These are phyloP conservation scores for Xylariaceae sp. DNA, from an alignment of 2,329 filamentous ascomycete genomes.

Conservation along the genomic window DNA sequence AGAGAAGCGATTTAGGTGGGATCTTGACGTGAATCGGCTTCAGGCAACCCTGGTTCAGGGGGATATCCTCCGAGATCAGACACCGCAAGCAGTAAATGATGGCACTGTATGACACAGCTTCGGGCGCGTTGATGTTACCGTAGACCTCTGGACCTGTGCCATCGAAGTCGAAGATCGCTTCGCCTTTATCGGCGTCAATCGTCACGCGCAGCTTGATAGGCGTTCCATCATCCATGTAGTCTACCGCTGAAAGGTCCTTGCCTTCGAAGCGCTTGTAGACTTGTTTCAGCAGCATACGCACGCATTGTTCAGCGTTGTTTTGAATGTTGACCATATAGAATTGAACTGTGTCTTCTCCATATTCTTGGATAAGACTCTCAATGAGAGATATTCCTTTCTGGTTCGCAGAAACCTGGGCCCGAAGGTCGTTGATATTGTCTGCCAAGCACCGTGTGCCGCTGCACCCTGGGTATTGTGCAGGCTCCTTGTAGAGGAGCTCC, in stretches of 20 bases:
- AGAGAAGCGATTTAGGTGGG: constrained; percentile 66
- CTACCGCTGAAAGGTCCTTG: constrained; percentile 63
- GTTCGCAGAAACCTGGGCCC: constrained; percentile 75
- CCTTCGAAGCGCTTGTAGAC: constrained; percentile 66
- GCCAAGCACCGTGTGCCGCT: constrained; percentile 70
- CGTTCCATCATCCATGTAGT: constrained; percentile 77
- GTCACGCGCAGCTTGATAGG: constrained; percentile 69
- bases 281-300: constrained; percentile 65
- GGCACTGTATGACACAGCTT: constrained; percentile 73
- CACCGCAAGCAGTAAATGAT: constrained; percentile 78
- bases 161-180: constrained; percentile 71
- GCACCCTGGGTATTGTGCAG: constrained; percentile 68
- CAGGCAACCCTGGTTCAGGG: constrained; percentile 74
- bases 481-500: constrained; percentile 66
- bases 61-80: constrained; percentile 72
- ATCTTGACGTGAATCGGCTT: constrained; percentile 69
- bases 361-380: constrained; percentile 67
- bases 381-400: constrained; percentile 77
- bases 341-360: constrained; percentile 69
- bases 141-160: constrained; percentile 75
- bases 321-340: constrained; percentile 79
- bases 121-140: constrained; percentile 71
- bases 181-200: constrained; percentile 69
- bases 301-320: constrained; percentile 68
- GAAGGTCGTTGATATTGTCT: constrained; percentile 77